Conservation (phyloP, 768 basidiomycete species). For the Pisolithus microcarpus region DNA sequence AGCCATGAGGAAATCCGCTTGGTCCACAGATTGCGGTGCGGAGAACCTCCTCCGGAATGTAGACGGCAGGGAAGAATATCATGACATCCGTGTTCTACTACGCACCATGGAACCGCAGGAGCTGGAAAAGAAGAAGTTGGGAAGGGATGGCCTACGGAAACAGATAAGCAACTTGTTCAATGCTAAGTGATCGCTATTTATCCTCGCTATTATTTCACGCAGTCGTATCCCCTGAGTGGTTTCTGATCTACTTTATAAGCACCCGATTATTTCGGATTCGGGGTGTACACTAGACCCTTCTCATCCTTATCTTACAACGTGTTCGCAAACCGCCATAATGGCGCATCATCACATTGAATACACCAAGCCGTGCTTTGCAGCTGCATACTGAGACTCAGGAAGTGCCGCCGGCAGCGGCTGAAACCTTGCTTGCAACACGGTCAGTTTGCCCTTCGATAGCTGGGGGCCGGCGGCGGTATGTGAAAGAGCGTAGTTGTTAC, state of each 20-base stretch:
- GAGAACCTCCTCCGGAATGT: too few relatives aligned
- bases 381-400: too few relatives aligned
- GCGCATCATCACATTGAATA: background rate
- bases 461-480: too few relatives aligned
- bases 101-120: conserved; percentile 5
- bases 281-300: background rate
- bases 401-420: too few relatives aligned
- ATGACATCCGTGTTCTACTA: background rate
- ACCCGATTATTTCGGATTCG: background rate
- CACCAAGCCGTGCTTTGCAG: background rate
- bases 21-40: too few relatives aligned
- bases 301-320: too few relatives aligned
- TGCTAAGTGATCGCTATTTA: background rate
- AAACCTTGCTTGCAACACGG: too few relatives aligned
- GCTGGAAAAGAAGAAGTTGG: conserved; percentile 13
- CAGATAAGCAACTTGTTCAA: conserved; percentile 9
- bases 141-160: conserved; percentile 8
- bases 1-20: too few relatives aligned
- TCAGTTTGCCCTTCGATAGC: too few relatives aligned
- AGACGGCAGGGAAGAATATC: background rate
- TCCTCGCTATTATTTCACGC: background rate
- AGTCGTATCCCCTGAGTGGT: background rate
- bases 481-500: too few relatives aligned
- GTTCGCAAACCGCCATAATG: background rate
- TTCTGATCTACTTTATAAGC: background rate